Base-by-base conservation (phyloP, 2,329 filamentous ascomycete genomes). In the Trichoderma polysporum region DNA sequence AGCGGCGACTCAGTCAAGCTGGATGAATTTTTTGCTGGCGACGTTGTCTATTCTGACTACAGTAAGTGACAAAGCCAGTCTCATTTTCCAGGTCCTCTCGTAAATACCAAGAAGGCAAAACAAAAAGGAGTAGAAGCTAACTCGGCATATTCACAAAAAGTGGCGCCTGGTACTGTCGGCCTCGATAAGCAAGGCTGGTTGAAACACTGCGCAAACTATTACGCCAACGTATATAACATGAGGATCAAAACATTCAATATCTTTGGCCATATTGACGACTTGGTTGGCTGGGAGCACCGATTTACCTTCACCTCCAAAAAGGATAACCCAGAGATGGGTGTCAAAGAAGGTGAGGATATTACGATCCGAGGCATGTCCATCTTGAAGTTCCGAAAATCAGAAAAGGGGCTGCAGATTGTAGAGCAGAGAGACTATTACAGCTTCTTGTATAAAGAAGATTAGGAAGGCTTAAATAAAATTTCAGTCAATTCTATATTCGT, bases 341-440 rank as follows among this genome's bases (percentile, higher is more conserved):
- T 31, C 17, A 47, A 47, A 25, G 57, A 25, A 47, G 57, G 57
- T 39, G 57, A 60, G 35, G 57, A 60, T 27, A 60, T 60, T 9
- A 60, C 57, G 2, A 19, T 60, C 13, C 57, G 57, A 29, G 57
- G 57, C 15, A 47, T 47, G 57, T 60, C 57, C 57, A 47, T 60
- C 29, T 47, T 47, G 4, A 60, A 60, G 29, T 29, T 60, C 17
- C 57, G 25, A 41, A 60, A 6, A n/a, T 60, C 57, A 9, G 57
- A 60, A 22, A 47, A 47, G 39, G 57, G 57, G 37, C 41, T 60
- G 25, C 57, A 60, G 27, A 47, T 60, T 60, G 29, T 33, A 4
- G 57, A 60, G 39, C 19, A 47, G 27, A 60, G 57, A 31, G 57
- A 60, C 19, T 60, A 60, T 33, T 60, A 60, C 35, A 60, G 57